Evolutionary conservation across 208 protist genomes (phyloP).

Genomic region (Leishmania arabica): DNA sequence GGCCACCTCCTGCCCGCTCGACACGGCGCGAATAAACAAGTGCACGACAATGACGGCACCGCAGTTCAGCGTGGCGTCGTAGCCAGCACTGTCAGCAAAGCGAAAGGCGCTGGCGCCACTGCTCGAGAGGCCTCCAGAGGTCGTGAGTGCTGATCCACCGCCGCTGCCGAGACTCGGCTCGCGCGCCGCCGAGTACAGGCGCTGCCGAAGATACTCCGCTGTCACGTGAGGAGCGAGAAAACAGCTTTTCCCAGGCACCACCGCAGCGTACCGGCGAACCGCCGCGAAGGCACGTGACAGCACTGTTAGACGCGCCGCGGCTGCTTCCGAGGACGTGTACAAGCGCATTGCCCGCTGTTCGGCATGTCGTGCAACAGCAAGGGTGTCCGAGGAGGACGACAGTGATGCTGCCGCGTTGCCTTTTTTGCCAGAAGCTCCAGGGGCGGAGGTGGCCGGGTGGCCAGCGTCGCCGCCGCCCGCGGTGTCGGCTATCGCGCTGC

Average conservation of each 20-base stretch:
- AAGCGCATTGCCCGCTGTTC: slow-evolving; percentile 32
- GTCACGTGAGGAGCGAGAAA: slow-evolving; percentile 71
- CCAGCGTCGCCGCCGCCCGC: neutral
- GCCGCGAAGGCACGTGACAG: slow-evolving; percentile 70
- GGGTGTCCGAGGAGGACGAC: neutral
- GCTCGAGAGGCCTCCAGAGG: neutral
- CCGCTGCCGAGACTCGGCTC: slow-evolving; percentile 2
- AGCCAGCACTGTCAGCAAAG: slow-evolving; percentile 11
- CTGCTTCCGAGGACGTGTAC: slow-evolving; percentile 57
- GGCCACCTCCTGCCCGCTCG: slow-evolving; percentile 37
- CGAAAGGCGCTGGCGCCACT: slow-evolving; percentile 9
- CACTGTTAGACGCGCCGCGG: slow-evolving; percentile 61
- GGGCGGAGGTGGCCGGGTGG: neutral
- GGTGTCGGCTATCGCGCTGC: slow-evolving; percentile 1
- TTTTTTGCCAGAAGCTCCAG: neutral
- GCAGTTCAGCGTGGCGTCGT: slow-evolving; percentile 77
- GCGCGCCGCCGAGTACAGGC: slow-evolving; percentile 34
- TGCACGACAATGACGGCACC: slow-evolving; percentile 83
- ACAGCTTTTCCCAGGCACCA: slow-evolving; percentile 27
- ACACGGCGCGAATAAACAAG: slow-evolving; percentile 54
- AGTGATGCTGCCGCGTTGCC: neutral
- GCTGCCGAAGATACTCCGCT: slow-evolving; percentile 71
- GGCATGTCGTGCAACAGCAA: neutral
- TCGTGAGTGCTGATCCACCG: slow-evolving; percentile 5
- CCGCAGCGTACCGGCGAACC: slow-evolving; percentile 60